Evolutionary conservation across 805 yeast species (phyloP), one percentile per base, ranked within the genome.

Genomic region (Yarrowia phangngaensis): DNA sequence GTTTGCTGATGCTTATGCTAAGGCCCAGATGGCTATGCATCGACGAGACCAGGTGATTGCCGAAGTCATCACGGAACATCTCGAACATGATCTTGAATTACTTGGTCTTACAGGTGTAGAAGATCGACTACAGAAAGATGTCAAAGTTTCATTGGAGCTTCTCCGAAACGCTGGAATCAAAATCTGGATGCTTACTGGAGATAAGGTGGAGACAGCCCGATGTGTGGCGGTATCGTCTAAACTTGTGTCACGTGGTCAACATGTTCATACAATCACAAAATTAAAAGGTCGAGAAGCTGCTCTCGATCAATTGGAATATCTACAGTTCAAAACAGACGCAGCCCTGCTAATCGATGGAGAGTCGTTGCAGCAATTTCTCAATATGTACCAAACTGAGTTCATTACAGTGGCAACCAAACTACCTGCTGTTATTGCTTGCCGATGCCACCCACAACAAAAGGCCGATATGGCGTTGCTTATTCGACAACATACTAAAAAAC

Each of bases 161-260:
- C 71, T 92, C 56, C 76, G 98, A 57, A 92, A 94, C 66, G 99
- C 97, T 0, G 98, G 97, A 4, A 79, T 94, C 50, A 89, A 89
- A 59, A 92, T 92, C 45, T 92, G 99, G 99, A 94, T 92, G 98
- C 70, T 92, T 38, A 92, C 99, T 0, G 99, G 99, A 56, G 99
- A 92, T 64, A 92, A 92, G 64, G 97, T 92, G 6, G 99, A 92
- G 67, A 92, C 99, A 0, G 98, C 98, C 1, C 79, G 88, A 53
- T 92, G 98, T 73, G 97, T 92, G 29, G 88, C 97, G 15, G 84
- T 94, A n/a, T 85, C 95, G 64, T 92, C 97, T 23, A 82, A 89
- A 60, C 75, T 92, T 45, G 90, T 92, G 20, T 75, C 95, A 2
- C 76, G 97, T 55, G 98, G 98, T 3, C 98, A 92, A 66, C 83